Conservation (phyloP, 306 rosid genomes). For the Carpinus fangiana region DNA sequence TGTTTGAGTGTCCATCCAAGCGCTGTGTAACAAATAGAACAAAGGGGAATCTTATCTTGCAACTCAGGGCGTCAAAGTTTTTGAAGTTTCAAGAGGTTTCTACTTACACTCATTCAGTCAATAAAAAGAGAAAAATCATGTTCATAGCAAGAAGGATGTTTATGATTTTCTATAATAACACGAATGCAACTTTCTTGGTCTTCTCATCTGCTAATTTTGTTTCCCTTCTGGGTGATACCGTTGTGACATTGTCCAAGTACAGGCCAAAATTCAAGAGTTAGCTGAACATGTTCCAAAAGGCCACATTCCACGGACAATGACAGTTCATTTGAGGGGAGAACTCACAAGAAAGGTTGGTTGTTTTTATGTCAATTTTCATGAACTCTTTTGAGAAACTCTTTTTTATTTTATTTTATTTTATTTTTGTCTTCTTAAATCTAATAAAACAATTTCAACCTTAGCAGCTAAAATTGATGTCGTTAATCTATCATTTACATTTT, state of each 20-base stretch:
- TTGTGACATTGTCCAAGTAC: constrained; percentile 43
- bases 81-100: constrained; percentile 95
- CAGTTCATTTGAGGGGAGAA: constrained; percentile 96
- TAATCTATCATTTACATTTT: neutral
- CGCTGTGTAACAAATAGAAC: constrained; percentile 65
- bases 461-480: neutral
- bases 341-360: constrained; percentile 87
- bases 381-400: too few relatives aligned
- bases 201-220: constrained; percentile 13
- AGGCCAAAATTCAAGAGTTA: constrained; percentile 98
- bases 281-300: constrained; percentile 99
- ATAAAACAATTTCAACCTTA: neutral
- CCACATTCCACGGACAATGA: constrained; percentile 94
- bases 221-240: neutral
- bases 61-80: constrained; percentile 95
- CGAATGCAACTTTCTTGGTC: constrained; percentile 13
- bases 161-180: constrained; percentile 1
- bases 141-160: constrained; percentile 6
- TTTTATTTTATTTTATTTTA: too few relatives aligned
- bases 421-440: neutral
- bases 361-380: constrained; percentile 25
- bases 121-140: constrained; percentile 9
- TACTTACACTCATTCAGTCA: constrained; percentile 18
- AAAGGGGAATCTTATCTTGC: constrained; percentile 88
- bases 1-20: constrained; percentile 83